These are phyloP conservation scores for Thuja plicata DNA, from an alignment of 83 land plant genomes.

Conservation along the genomic window DNA sequence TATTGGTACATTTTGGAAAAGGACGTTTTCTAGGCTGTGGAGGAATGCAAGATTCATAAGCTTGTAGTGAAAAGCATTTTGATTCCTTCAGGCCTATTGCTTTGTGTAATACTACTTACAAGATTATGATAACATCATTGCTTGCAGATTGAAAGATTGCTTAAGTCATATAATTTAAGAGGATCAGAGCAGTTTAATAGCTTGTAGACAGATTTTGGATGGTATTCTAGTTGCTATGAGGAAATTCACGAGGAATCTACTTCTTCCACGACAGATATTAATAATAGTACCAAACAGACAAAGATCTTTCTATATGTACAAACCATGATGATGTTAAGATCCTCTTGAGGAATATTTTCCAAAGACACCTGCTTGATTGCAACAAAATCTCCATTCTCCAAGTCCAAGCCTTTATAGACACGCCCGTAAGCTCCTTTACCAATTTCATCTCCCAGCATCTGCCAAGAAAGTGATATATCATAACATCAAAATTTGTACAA, in stretches of 20 bases:
- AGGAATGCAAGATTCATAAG: too few relatives aligned
- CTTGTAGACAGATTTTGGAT: too few relatives aligned
- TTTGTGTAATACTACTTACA: too few relatives aligned
- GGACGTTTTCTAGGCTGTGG: too few relatives aligned
- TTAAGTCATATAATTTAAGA: too few relatives aligned
- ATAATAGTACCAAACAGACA: neutral
- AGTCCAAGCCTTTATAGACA: constrained; percentile 95
- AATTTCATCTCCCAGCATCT: constrained; percentile 98
- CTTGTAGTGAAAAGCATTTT: too few relatives aligned
- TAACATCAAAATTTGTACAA: neutral
- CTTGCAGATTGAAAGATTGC: too few relatives aligned
- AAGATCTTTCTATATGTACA: neutral
- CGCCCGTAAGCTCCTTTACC: constrained; percentile 99
- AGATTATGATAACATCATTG: too few relatives aligned
- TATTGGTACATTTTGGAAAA: too few relatives aligned
- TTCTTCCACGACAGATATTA: neutral
- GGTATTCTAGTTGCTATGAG: too few relatives aligned
- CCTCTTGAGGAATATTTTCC: constrained; percentile 95
- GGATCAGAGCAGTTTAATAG: too few relatives aligned
- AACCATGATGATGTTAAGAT: constrained; percentile 98
- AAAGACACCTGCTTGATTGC: constrained; percentile 98
- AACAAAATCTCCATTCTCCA: constrained; percentile 98
- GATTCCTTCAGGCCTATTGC: too few relatives aligned
- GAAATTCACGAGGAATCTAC: neutral
- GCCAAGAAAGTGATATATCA: constrained; percentile 8